Evolutionary conservation across 352 stramenopile genomes (phyloP).

Genomic region (Globisporangium mamillatum): DNA sequence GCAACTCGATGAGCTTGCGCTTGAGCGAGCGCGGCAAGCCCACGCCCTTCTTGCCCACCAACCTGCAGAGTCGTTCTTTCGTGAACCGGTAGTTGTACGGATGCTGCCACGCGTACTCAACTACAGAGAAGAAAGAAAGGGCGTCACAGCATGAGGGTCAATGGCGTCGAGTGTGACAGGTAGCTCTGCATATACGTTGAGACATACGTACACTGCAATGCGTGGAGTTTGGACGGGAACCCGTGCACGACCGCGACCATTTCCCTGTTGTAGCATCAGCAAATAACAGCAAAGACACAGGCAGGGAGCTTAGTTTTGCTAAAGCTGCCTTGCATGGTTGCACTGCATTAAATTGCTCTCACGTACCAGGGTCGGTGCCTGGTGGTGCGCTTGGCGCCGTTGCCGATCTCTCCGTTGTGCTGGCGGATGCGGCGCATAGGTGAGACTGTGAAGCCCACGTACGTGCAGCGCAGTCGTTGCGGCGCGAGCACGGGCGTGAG

Average conservation of each 20-base stretch:
- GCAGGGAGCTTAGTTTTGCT: neutral
- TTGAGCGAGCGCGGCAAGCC: conserved; percentile 59
- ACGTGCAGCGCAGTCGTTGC: conserved; percentile 55
- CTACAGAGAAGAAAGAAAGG: conserved; percentile 20
- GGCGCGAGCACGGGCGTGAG: conserved; percentile 52
- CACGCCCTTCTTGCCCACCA: conserved; percentile 36
- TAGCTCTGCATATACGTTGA: neutral
- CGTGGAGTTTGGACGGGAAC: conserved; percentile 73
- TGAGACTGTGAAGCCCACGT: conserved; percentile 67
- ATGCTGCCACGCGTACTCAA: conserved; percentile 82
- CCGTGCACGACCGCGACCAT: conserved; percentile 74
- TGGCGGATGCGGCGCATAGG: conserved; percentile 61
- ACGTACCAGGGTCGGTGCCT: conserved; percentile 56
- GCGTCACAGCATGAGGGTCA: neutral
- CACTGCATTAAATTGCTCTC: neutral
- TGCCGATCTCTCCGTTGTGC: conserved; percentile 70
- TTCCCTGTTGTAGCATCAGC: conserved; percentile 34
- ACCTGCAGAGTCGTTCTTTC: conserved; percentile 27
- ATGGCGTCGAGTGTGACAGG: neutral
- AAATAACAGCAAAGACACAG: neutral
- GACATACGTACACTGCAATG: conserved; percentile 60
- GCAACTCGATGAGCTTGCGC: conserved; percentile 66
- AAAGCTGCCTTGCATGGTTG: neutral
- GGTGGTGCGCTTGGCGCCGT: conserved; percentile 60
- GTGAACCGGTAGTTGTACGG: conserved; percentile 55